phyloP scores from a whole-genome alignment of 2,329 filamentous ascomycete genomes.

The Xenosphaeropsis pyriputrescens region DNA sequence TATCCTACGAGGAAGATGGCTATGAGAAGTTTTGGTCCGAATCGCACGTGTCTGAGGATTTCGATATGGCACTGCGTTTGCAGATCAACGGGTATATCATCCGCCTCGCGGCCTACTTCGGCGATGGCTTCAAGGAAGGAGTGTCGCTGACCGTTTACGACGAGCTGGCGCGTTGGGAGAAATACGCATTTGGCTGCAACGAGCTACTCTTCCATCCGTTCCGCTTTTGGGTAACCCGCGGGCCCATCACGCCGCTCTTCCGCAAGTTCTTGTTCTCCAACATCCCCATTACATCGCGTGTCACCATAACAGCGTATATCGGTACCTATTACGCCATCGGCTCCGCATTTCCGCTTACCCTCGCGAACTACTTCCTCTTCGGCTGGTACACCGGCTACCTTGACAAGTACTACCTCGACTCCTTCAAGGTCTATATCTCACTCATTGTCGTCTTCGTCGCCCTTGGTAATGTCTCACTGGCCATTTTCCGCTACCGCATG shows the following conservation, averaged over 20 bases:
- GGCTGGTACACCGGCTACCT: conserved; percentile 56
- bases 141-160: conserved; percentile 62
- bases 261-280: conserved; percentile 40
- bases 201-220: conserved; percentile 58
- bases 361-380: conserved; percentile 56
- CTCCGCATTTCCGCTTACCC: conserved; percentile 47
- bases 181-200: conserved; percentile 58
- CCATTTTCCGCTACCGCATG: conserved; percentile 46
- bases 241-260: conserved; percentile 53
- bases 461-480: conserved; percentile 30
- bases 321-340: conserved; percentile 48
- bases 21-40: conserved; percentile 58
- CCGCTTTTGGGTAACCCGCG: conserved; percentile 40
- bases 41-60: conserved; percentile 61
- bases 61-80: conserved; percentile 59
- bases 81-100: conserved; percentile 56
- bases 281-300: conserved; percentile 49
- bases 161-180: conserved; percentile 57
- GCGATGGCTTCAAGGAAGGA: conserved; percentile 57
- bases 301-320: conserved; percentile 58
- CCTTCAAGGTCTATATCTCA: conserved; percentile 47
- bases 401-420: conserved; percentile 53
- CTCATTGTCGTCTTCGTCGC: conserved; percentile 50
- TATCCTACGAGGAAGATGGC: conserved; percentile 38
- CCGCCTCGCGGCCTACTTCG: conserved; percentile 53